Conservation (phyloP, 2,329 filamentous ascomycete genomes). For the Colletotrichum truncatum region DNA sequence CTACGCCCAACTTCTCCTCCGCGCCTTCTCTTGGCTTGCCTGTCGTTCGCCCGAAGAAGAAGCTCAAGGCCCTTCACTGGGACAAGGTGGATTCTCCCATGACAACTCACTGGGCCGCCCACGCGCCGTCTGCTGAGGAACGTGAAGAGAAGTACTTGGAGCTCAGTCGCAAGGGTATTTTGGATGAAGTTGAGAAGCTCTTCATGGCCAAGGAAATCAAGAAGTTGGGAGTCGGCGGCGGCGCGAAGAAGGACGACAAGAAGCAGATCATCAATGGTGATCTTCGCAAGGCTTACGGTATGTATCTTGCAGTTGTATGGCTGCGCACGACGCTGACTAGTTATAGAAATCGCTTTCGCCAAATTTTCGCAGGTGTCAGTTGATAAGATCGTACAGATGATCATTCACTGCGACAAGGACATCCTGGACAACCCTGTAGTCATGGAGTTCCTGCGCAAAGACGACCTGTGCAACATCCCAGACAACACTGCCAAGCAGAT, state of each 20-base stretch:
- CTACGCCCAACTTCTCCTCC: slow-evolving; percentile 61
- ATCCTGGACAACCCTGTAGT: slow-evolving; percentile 90
- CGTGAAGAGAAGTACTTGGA: slow-evolving; percentile 97
- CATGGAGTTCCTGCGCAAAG: slow-evolving; percentile 95
- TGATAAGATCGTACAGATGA: slow-evolving; percentile 89
- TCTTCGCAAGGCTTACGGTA: slow-evolving; percentile 85
- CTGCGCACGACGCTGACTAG: slow-evolving; percentile 8
- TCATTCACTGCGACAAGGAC: slow-evolving; percentile 93
- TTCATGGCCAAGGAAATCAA: slow-evolving; percentile 99
- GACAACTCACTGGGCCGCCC: slow-evolving; percentile 91
- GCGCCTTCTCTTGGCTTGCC: slow-evolving; percentile 73
- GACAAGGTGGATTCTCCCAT: slow-evolving; percentile 96
- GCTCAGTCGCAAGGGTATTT: slow-evolving; percentile 90
- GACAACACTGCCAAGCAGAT: slow-evolving; percentile 92
- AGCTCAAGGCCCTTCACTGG: slow-evolving; percentile 99
- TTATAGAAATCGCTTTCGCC: slow-evolving; percentile 82
- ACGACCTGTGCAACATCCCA: slow-evolving; percentile 90
- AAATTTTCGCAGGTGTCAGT: slow-evolving; percentile 89
- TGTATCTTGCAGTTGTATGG: slow-evolving; percentile 38
- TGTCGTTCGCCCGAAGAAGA: slow-evolving; percentile 94
- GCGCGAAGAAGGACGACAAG: slow-evolving; percentile 86
- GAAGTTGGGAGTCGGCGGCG: slow-evolving; percentile 74
- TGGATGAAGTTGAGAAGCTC: slow-evolving; percentile 96
- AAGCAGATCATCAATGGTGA: slow-evolving; percentile 96
- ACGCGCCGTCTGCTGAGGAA: slow-evolving; percentile 84